Evolutionary conservation across 2,329 filamentous ascomycete genomes (phyloP).

Genomic region (Colletotrichum karsti): DNA sequence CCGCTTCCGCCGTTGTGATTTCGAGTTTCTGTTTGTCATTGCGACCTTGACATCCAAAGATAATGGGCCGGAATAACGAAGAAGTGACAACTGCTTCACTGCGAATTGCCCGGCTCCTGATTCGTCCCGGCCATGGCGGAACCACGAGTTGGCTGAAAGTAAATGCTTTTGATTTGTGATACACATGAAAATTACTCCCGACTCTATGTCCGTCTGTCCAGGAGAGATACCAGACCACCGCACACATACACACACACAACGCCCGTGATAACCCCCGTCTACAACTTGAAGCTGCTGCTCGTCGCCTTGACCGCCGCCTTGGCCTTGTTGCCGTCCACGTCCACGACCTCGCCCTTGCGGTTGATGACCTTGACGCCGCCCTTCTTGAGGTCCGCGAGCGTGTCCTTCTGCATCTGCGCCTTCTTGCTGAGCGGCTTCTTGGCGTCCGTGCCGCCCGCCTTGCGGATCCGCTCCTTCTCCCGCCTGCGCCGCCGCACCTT

Average conservation of each 20-base stretch:
- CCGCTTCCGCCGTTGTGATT: not conserved
- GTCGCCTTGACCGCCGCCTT: conserved; percentile 58
- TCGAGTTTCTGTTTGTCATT: conserved; percentile 11
- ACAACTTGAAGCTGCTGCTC: conserved; percentile 71
- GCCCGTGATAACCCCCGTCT: conserved; percentile 32
- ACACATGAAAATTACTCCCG: not conserved
- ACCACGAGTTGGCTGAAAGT: not conserved
- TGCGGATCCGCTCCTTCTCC: conserved; percentile 86
- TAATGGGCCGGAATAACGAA: not conserved
- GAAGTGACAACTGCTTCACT: not conserved
- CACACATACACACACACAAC: no score
- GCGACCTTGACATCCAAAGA: not conserved
- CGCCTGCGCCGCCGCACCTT: conserved; percentile 79
- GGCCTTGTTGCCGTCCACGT: conserved; percentile 84
- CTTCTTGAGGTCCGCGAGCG: conserved; percentile 77
- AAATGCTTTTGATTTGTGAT: conserved; percentile 17
- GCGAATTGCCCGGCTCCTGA: not conserved
- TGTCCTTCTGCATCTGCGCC: conserved; percentile 53
- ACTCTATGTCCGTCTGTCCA: not conserved
- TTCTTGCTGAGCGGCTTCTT: conserved; percentile 66
- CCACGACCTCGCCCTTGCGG: conserved; percentile 84
- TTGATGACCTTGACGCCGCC: conserved; percentile 93
- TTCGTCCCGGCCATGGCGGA: not conserved
- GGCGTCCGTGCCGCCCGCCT: conserved; percentile 61
- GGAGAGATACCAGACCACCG: not conserved